A percentile compares a stretch with the other conserved stretches of the same genome.
Conservation (phyloP, 495 filamentous ascomycete species). For the Penicillium turbatum region DNA sequence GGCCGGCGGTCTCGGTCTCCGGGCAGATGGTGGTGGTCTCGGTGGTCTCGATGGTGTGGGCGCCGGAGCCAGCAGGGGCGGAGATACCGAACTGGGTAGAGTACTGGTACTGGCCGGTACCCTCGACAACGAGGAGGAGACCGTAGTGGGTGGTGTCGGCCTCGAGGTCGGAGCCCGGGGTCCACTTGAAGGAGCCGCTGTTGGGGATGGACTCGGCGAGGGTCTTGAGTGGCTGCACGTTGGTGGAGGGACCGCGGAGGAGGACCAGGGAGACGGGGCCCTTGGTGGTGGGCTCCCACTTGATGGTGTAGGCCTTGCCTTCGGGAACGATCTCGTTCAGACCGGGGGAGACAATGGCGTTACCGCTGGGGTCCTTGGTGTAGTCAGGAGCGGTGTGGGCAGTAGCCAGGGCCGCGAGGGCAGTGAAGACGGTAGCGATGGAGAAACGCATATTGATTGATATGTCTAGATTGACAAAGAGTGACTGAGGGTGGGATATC, state of each 20-base stretch:
- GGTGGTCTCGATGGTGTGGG: constrained; percentile 10
- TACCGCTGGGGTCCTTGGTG: constrained; percentile 47
- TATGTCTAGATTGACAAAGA: constrained; percentile 17
- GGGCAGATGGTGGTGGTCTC: not conserved
- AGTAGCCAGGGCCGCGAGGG: constrained; percentile 47
- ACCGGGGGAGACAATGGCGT: constrained; percentile 52
- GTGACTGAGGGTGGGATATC: constrained; percentile 21
- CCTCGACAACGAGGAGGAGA: constrained; percentile 60
- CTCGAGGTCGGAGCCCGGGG: constrained; percentile 45
- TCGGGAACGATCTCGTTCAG: constrained; percentile 51
- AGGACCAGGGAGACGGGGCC: constrained; percentile 58
- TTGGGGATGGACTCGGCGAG: constrained; percentile 56
- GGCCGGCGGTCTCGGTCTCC: constrained; percentile 1
- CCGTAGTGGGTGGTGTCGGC: constrained; percentile 56
- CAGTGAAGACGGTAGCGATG: constrained; percentile 39
- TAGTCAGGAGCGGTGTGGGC: constrained; percentile 52
- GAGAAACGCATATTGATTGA: constrained; percentile 52
- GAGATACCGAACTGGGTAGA: constrained; percentile 66
- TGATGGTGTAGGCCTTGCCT: constrained; percentile 56
- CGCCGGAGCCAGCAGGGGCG: constrained; percentile 32
- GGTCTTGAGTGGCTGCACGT: constrained; percentile 51
- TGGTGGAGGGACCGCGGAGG: constrained; percentile 54
- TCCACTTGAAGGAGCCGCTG: constrained; percentile 56
- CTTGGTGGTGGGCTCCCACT: constrained; percentile 49
- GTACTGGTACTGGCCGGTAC: constrained; percentile 62